Conservation (phyloP, 768 basidiomycete species). For the Phaeolepiota aurea region DNA sequence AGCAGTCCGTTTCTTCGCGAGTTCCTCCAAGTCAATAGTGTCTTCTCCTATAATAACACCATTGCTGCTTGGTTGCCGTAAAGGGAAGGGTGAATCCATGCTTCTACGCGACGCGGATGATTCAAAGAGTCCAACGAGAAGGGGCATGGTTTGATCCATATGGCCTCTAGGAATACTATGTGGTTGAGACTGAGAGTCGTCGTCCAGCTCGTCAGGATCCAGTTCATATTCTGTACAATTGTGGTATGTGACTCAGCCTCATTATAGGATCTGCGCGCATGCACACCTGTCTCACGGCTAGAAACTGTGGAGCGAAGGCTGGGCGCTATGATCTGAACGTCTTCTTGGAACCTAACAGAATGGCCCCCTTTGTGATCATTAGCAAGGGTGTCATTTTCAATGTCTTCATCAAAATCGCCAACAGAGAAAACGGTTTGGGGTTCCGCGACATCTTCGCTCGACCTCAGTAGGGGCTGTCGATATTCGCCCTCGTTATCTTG, state of each 20-base stretch:
- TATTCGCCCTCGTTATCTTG: slow-evolving; percentile 30
- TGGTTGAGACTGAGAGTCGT: slow-evolving; percentile 22
- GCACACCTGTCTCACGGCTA: slow-evolving; percentile 79
- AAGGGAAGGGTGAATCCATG: slow-evolving; percentile 45
- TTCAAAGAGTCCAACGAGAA: slow-evolving; percentile 75
- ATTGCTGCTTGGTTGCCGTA: slow-evolving; percentile 26
- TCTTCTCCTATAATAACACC: slow-evolving; percentile 22
- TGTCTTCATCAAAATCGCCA: slow-evolving; percentile 47
- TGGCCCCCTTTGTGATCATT: slow-evolving; percentile 30
- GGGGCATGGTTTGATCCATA: slow-evolving; percentile 54
- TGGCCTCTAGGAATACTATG: slow-evolving; percentile 24
- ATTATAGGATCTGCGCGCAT: slow-evolving; percentile 12
- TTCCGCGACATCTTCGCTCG: slow-evolving; percentile 30
- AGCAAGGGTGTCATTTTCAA: slow-evolving; percentile 21
- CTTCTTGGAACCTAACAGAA: slow-evolving; percentile 57
- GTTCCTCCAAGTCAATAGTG: slow-evolving; percentile 59
- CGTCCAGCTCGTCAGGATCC: slow-evolving; percentile 77
- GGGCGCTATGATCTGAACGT: slow-evolving; percentile 61
- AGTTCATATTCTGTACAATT: slow-evolving; percentile 63
- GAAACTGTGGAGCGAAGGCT: slow-evolving; percentile 62
- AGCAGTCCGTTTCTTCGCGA: slow-evolving; percentile 55
- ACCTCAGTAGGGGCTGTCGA: slow-evolving; percentile 51
- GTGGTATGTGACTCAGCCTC: background rate
- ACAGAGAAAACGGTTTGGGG: slow-evolving; percentile 41
- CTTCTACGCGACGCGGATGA: slow-evolving; percentile 50